Conservation (phyloP, 805 yeast species). For the Pichia paraexigua region DNA sequence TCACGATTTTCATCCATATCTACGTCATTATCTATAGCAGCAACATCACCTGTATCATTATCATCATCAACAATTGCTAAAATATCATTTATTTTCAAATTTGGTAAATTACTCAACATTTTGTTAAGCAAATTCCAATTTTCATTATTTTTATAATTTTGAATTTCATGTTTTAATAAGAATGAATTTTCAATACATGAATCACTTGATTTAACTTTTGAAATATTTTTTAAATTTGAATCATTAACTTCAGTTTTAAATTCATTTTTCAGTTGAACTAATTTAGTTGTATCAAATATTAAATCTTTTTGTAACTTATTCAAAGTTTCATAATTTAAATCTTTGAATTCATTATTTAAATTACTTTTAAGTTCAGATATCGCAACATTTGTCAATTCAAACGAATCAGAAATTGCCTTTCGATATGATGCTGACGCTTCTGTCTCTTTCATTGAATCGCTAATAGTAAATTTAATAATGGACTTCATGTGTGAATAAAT, state of each 20-base stretch:
- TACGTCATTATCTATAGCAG: background rate
- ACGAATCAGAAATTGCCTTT: slow-evolving; percentile 14
- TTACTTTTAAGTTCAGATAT: slow-evolving; percentile 5
- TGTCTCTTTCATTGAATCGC: background rate
- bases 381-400: slow-evolving; percentile 10
- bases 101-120: slow-evolving; percentile 17
- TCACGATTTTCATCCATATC: slow-evolving; percentile 3
- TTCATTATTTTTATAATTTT: slow-evolving; percentile 14
- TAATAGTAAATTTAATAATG: background rate
- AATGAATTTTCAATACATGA: slow-evolving; percentile 6
- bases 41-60: background rate
- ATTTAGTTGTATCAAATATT: slow-evolving; percentile 16
- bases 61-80: slow-evolving; percentile 4
- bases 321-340: slow-evolving; percentile 1
- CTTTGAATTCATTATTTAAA: background rate
- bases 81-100: slow-evolving; percentile 11
- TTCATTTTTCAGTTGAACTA: slow-evolving; percentile 16
- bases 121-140: slow-evolving; percentile 12
- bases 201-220: slow-evolving; percentile 11
- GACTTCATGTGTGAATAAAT: no score
- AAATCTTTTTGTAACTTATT: slow-evolving; percentile 13
- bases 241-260: slow-evolving; percentile 14
- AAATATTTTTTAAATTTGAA: slow-evolving; percentile 9
- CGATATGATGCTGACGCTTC: background rate
- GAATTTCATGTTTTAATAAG: slow-evolving; percentile 9